Base-by-base conservation (phyloP, 495 filamentous ascomycete genomes). In the Penicillium odoratum region DNA sequence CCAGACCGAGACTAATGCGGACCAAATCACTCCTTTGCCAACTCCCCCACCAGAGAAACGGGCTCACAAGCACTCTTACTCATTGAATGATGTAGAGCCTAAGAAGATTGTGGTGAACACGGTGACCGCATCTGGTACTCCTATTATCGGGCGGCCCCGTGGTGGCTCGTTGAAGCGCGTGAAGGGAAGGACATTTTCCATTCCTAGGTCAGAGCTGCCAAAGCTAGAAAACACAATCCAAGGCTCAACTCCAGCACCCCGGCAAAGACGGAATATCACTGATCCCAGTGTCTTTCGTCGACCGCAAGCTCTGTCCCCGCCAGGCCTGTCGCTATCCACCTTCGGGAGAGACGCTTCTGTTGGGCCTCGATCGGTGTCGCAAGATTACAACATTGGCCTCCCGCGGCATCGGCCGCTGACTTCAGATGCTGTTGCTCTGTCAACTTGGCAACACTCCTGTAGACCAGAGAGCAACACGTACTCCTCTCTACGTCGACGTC, bases 201-300 rank as follows among this genome's bases (percentile, higher is more conserved):
- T 72, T 11, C 69, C 69, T 51, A 42, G 64, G 26, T 59, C 67
- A 28, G 60, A 68, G 10, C 28, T 69, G 26, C 42, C 67, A 31
- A 68, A 57, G 47, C 28, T 53, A 55, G 69, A 73, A 60, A 64
- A 64, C n/a, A 5, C 51, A 30, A 58, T 61, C 28, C 59, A 59
- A 43, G 57, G 47, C 44, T 66, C 69, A 1, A 61, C 62, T 40
- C 57, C 60, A 13, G 58, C 55, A 46, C 59, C 59, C 11, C 59
- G 62, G 40, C 64, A 54, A 51, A 71, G 74, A 44, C 71, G 77
- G 8, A 77, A 79, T 50, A 71, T 78, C 45, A 78, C 77, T 25
- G 73, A 77, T 51, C 74, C 77, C 11, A 69, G 54, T 55, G 59
- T 73, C n/a, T 75, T 76, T 47, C 63, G 64, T 33, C 68, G 65